phyloP scores from a whole-genome alignment of 2,329 filamentous ascomycete species.

The Colletotrichum camelliae region DNA sequence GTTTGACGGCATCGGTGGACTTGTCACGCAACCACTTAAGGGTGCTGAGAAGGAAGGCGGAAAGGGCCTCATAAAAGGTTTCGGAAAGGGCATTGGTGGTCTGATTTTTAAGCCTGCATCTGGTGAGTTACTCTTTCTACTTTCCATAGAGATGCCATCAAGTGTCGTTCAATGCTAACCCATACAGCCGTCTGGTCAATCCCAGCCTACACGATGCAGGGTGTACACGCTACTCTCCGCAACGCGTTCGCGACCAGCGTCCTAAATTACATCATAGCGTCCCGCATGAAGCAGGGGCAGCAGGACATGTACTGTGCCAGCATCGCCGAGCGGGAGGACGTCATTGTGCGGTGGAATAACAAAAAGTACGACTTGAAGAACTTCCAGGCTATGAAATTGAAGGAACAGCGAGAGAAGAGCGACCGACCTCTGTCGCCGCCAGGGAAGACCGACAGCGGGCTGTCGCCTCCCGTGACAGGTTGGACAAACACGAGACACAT shows the following conservation, averaged over 20 bases:
- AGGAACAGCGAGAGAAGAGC: constrained; percentile 43
- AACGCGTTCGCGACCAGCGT: constrained; percentile 74
- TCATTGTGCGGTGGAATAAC: constrained; percentile 70
- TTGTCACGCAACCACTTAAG: constrained; percentile 78
- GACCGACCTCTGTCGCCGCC: constrained; percentile 26
- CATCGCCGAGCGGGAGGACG: constrained; percentile 64
- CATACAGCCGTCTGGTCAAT: constrained; percentile 66
- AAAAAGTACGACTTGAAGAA: constrained; percentile 64
- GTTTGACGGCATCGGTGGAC: constrained; percentile 81
- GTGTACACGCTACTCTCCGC: constrained; percentile 78
- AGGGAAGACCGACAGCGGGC: not conserved
- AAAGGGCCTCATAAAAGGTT: constrained; percentile 74
- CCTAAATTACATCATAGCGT: constrained; percentile 80
- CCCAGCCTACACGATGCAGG: constrained; percentile 84
- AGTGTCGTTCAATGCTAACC: not conserved
- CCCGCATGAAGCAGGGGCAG: constrained; percentile 76
- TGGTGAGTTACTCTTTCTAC: constrained; percentile 50
- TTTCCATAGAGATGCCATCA: not conserved
- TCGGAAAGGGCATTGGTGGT: constrained; percentile 85
- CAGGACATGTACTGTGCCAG: constrained; percentile 64
- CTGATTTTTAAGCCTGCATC: constrained; percentile 83
- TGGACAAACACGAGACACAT: constrained; percentile 55
- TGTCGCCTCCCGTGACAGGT: constrained; percentile 42
- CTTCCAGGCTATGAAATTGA: constrained; percentile 60
- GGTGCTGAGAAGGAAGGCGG: constrained; percentile 56